phyloP scores from a whole-genome alignment of 225 moss, liverwort and hornwort genomes.

The Neckera pumila region DNA sequence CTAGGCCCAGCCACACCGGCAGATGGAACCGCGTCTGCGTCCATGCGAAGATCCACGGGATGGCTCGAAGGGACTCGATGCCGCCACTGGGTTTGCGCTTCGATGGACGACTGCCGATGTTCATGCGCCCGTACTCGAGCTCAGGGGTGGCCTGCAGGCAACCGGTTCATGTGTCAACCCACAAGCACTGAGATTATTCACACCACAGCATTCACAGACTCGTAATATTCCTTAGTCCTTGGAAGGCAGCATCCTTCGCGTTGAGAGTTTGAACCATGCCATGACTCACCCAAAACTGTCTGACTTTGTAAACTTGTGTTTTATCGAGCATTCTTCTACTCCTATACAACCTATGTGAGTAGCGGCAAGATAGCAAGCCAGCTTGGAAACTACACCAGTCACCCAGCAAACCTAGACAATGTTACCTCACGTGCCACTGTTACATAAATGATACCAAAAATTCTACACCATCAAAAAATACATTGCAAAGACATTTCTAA shows the following conservation, averaged over 20 bases:
- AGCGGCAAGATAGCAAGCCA: neutral
- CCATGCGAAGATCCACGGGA: conserved; percentile 60
- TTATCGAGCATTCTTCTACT: neutral
- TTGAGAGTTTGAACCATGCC: neutral
- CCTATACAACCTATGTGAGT: neutral
- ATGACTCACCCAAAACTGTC: neutral
- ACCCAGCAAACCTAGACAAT: neutral
- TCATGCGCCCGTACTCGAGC: conserved; percentile 57
- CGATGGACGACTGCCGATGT: conserved; percentile 50
- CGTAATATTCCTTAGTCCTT: neutral
- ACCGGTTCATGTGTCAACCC: neutral
- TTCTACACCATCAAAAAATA: neutral
- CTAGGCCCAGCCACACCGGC: conserved; percentile 51
- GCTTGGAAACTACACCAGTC: neutral
- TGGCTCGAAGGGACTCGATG: conserved; percentile 51
- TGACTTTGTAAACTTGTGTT: neutral
- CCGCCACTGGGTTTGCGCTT: conserved; percentile 50
- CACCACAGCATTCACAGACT: neutral
- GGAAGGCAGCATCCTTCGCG: neutral
- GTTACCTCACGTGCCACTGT: neutral
- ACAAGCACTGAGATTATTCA: neutral
- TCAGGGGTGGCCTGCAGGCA: conserved; percentile 41
- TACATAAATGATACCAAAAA: neutral
- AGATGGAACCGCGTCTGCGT: conserved; percentile 58
- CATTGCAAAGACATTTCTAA: too few species aligned